Evolutionary conservation across 768 basidiomycete species (phyloP).

Genomic region (Panaeolus papilionaceus): DNA sequence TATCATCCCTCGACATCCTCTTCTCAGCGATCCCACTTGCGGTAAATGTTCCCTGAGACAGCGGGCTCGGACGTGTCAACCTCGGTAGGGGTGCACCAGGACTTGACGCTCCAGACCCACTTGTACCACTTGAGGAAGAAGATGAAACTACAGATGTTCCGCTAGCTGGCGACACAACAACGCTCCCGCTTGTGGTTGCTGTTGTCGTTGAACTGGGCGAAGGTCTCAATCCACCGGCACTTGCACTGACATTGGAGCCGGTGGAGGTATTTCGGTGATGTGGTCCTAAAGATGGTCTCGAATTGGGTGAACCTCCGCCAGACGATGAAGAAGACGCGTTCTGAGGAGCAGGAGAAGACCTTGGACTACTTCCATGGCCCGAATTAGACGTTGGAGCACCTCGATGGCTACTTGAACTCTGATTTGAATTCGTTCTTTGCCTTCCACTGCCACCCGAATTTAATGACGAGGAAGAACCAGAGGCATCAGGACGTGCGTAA

Average conservation of each 20-base stretch:
- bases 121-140: constrained; percentile 42
- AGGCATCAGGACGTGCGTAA: constrained; percentile 81
- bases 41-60: constrained; percentile 69
- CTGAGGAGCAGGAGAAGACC: constrained; percentile 32
- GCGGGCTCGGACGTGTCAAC: constrained; percentile 65
- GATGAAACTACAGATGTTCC: constrained; percentile 44
- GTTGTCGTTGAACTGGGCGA: constrained; percentile 48
- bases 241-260: constrained; percentile 38
- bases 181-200: constrained; percentile 38
- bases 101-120: constrained; percentile 38
- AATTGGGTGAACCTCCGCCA: constrained; percentile 20
- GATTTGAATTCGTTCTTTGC: constrained; percentile 74
- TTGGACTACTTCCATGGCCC: constrained; percentile 27
- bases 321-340: constrained; percentile 25
- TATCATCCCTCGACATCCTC: constrained; percentile 81
- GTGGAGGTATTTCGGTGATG: constrained; percentile 52
- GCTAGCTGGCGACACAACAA: constrained; percentile 31
- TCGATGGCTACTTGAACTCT: constrained; percentile 58
- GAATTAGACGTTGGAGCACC: constrained; percentile 37
- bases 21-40: constrained; percentile 56
- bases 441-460: constrained; percentile 69
- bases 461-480: constrained; percentile 79
- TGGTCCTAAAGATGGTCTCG: constrained; percentile 43
- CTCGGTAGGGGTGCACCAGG: constrained; percentile 38
- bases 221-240: not conserved